phyloP scores from a whole-genome alignment of 805 yeast genomes.

The Cyberlindnera maritima region DNA sequence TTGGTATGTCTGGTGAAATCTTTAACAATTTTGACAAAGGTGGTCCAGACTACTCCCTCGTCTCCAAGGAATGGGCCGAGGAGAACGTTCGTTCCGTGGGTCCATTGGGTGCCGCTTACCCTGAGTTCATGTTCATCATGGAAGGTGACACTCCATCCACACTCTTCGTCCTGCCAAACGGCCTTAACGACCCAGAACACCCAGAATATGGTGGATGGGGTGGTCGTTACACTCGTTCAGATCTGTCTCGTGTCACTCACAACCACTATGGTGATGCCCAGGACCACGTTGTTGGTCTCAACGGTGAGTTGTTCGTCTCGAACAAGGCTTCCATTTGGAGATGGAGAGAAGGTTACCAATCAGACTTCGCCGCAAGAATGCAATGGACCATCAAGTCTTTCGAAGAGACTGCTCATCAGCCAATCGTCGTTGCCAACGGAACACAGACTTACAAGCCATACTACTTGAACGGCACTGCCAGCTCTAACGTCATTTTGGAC shows the following conservation, averaged over 20 bases:
- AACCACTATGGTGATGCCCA: constrained; percentile 26
- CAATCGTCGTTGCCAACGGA: constrained; percentile 26
- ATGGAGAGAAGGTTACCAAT: constrained; percentile 33
- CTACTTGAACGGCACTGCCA: constrained; percentile 12
- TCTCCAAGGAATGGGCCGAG: constrained; percentile 28
- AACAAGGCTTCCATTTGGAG: constrained; percentile 34
- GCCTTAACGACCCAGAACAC: constrained; percentile 28
- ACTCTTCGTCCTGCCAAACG: constrained; percentile 30
- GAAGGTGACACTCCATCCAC: constrained; percentile 34
- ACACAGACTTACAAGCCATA: constrained; percentile 24
- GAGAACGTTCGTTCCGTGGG: constrained; percentile 27
- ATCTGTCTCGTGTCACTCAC: constrained; percentile 20
- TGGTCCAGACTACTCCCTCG: constrained; percentile 27
- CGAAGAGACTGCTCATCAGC: constrained; percentile 25
- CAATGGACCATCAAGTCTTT: constrained; percentile 33
- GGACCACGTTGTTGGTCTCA: constrained; percentile 18
- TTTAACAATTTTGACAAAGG: constrained; percentile 25
- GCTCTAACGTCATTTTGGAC: constrained; percentile 1
- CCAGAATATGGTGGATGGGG: constrained; percentile 37
- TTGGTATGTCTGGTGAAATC: constrained; percentile 31
- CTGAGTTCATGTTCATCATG: constrained; percentile 26
- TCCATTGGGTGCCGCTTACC: constrained; percentile 29
- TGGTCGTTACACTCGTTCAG: constrained; percentile 29
- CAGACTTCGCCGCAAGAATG: constrained; percentile 32
- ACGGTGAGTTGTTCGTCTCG: constrained; percentile 22